Evolutionary conservation across 257 asterid genomes (phyloP).

Genomic region (Solanum paucissectum): DNA sequence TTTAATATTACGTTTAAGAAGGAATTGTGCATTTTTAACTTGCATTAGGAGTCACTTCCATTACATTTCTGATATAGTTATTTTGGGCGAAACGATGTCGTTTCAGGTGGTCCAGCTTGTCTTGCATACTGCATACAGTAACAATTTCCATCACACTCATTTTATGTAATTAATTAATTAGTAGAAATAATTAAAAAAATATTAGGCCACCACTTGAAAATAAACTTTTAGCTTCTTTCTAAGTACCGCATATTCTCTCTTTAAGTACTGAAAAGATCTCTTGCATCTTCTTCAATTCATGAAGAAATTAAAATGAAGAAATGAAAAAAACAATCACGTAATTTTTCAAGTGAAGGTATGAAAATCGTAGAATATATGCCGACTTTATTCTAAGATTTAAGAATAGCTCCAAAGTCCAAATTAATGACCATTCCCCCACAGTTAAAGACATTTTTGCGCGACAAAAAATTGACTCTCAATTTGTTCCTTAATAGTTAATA

Average conservation of each 20-base stretch:
- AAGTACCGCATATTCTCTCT: constrained; percentile 55
- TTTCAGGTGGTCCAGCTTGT: constrained; percentile 50
- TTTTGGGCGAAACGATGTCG: constrained; percentile 33
- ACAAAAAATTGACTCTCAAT: background rate
- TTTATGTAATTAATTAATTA: background rate
- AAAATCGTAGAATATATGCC: no score
- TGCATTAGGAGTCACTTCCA: background rate
- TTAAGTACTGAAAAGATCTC: constrained; percentile 56
- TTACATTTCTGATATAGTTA: background rate
- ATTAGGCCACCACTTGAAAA: constrained; percentile 40
- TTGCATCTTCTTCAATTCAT: constrained; percentile 39
- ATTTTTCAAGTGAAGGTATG: no score
- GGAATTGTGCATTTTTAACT: background rate
- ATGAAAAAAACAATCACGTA: background rate
- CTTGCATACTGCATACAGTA: constrained; percentile 27
- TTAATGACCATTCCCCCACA: no score
- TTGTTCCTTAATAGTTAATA: background rate
- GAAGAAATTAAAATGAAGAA: background rate
- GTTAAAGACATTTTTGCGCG: background rate
- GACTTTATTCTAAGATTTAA: no score
- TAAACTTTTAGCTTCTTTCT: constrained; percentile 61
- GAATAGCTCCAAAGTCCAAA: no score
- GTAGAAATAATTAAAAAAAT: background rate
- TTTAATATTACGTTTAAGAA: background rate
- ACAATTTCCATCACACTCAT: no score